Evolutionary conservation across 768 basidiomycete genomes (phyloP).

Genomic region (Saitozyma podzolica): DNA sequence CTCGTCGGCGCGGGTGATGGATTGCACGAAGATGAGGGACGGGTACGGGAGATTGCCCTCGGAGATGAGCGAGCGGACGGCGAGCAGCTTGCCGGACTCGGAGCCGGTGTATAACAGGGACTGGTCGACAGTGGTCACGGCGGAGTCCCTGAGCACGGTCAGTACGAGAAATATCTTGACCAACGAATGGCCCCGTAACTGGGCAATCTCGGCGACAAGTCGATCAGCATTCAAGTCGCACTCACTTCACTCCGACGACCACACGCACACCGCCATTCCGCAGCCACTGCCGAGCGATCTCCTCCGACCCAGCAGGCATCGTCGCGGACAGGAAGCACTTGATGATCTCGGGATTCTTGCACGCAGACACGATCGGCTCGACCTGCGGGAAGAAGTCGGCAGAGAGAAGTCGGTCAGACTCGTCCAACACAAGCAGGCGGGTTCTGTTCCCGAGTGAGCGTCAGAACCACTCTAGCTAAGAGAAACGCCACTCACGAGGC

Average conservation of each 20-base stretch:
- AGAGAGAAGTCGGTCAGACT: constrained; percentile 88
- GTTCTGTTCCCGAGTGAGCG: constrained; percentile 60
- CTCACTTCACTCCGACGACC: constrained; percentile 94
- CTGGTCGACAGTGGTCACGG: constrained; percentile 85
- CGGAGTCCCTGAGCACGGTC: constrained; percentile 70
- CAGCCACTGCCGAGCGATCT: constrained; percentile 80
- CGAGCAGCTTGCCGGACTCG: constrained; percentile 90
- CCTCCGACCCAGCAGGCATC: constrained; percentile 82
- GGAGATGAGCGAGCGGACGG: constrained; percentile 73
- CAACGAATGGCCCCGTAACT: no score
- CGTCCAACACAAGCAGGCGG: constrained; percentile 81
- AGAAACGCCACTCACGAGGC: constrained; percentile 29
- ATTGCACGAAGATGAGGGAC: constrained; percentile 87
- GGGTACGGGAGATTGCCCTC: constrained; percentile 77
- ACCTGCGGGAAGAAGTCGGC: constrained; percentile 83
- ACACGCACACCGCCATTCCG: constrained; percentile 77
- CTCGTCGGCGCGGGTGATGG: constrained; percentile 61
- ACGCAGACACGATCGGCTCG: constrained; percentile 79
- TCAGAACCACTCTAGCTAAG: not conserved
- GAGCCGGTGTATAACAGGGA: constrained; percentile 86
- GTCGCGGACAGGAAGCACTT: constrained; percentile 95
- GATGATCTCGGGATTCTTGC: constrained; percentile 67
- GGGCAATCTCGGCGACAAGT: not conserved
- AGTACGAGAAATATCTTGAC: no score
- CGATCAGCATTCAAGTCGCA: constrained; percentile 18